Evolutionary conservation across 2,329 filamentous ascomycete species (phyloP).

Genomic region (Knufia petricola): DNA sequence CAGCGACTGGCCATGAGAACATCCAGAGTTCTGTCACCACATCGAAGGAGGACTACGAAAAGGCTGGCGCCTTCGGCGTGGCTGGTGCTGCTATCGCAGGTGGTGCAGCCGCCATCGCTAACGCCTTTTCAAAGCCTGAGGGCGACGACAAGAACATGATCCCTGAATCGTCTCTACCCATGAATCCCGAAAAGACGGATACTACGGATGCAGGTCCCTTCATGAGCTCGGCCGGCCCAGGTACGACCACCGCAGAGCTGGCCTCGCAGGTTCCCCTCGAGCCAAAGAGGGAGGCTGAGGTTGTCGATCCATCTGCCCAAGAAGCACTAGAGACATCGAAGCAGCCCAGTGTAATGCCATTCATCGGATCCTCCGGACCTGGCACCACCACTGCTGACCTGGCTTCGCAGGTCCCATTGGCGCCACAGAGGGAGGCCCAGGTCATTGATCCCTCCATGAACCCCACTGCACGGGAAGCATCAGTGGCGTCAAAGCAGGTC

Average conservation of each 20-base stretch:
- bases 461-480: conserved; percentile 34
- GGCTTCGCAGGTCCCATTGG: conserved; percentile 29
- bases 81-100: conserved; percentile 36
- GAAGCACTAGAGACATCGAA: conserved; percentile 59
- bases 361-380: conserved; percentile 7
- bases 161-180: conserved; percentile 72
- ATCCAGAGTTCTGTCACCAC: conserved; percentile 48
- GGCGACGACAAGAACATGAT: conserved; percentile 56
- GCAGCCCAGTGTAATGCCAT: conserved; percentile 25
- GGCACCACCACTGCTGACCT: conserved; percentile 51
- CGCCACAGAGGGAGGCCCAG: conserved; percentile 21
- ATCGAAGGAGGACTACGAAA: conserved; percentile 80
- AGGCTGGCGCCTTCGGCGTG: conserved; percentile 48
- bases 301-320: conserved; percentile 49
- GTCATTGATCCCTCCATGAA: conserved; percentile 40
- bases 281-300: conserved; percentile 14
- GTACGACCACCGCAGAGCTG: conserved; percentile 37
- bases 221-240: conserved; percentile 43
- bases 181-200: conserved; percentile 38
- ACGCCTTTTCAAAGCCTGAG: conserved; percentile 41
- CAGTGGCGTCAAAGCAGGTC: conserved; percentile 37
- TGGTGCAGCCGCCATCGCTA: conserved; percentile 29
- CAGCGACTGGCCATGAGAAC: conserved; percentile 43
- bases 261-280: conserved; percentile 38
- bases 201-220: conserved; percentile 44